These are phyloP conservation scores for Asterella californica DNA, from an alignment of 225 moss, liverwort and hornwort species.

Conservation along the genomic window DNA sequence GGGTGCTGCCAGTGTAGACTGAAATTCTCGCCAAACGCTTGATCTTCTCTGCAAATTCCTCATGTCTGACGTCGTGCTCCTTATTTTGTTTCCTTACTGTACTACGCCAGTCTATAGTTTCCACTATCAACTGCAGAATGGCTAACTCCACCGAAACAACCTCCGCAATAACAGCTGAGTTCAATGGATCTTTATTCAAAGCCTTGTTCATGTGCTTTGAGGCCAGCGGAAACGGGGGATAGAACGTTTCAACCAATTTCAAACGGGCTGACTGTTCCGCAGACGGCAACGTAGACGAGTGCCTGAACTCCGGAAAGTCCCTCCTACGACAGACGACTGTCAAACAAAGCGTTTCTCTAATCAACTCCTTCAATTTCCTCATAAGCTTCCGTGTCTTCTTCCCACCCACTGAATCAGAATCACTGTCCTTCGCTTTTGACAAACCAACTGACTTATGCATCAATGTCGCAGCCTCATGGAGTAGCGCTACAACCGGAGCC, in stretches of 20 bases:
- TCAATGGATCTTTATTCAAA: conserved; percentile 11
- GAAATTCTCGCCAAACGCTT: conserved; percentile 35
- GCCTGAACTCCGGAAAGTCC: conserved; percentile 22
- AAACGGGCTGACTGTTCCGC: neutral
- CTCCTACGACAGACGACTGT: conserved; percentile 23
- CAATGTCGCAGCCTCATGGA: conserved; percentile 24
- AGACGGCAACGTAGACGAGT: conserved; percentile 13
- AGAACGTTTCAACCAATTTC: conserved; percentile 8
- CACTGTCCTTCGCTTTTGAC: neutral
- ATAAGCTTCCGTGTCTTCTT: conserved; percentile 26
- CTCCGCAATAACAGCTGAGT: conserved; percentile 25
- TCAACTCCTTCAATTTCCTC: conserved; percentile 24
- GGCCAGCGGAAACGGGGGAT: conserved; percentile 36
- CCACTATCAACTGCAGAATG: conserved; percentile 35
- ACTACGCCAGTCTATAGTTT: conserved; percentile 38
- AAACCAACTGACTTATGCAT: conserved; percentile 18
- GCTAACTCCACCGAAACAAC: conserved; percentile 30
- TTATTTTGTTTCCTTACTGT: conserved; percentile 29
- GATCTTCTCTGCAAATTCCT: conserved; percentile 27
- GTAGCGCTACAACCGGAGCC: conserved; percentile 35
- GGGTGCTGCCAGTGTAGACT: conserved; percentile 10
- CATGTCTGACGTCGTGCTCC: neutral
- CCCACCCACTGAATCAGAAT: neutral
- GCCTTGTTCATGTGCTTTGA: conserved; percentile 17
- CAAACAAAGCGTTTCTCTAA: conserved; percentile 31